Conservation (phyloP, 2,329 filamentous ascomycete genomes). For the Botryosphaeria dothidea region DNA sequence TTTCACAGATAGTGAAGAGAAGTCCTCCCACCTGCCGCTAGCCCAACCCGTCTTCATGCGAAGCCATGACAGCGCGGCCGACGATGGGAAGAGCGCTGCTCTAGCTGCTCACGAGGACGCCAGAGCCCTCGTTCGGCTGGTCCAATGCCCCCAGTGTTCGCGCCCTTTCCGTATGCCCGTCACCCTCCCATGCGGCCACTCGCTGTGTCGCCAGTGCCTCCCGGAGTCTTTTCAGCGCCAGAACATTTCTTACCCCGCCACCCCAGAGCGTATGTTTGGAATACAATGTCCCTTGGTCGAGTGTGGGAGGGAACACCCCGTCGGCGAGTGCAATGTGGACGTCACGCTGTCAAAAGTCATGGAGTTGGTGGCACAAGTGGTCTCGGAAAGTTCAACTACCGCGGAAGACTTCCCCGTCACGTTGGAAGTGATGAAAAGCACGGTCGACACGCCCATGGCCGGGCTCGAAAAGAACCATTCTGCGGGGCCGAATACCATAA, state of each 20-base stretch:
- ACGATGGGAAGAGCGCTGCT: constrained; percentile 36
- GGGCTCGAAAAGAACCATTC: constrained; percentile 43
- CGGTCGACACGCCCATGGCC: constrained; percentile 29
- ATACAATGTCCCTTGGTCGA: constrained; percentile 72
- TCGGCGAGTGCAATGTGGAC: constrained; percentile 75
- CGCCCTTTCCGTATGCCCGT: constrained; percentile 67
- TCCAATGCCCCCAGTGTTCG: constrained; percentile 78
- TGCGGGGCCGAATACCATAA: constrained; percentile 35
- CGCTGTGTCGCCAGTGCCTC: constrained; percentile 73
- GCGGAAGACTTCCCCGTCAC: constrained; percentile 37
- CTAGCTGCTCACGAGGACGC: constrained; percentile 57
- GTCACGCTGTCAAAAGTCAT: constrained; percentile 75
- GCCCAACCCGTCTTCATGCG: constrained; percentile 44
- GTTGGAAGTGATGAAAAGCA: constrained; percentile 42
- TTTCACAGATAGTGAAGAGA: constrained; percentile 34
- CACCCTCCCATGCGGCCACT: constrained; percentile 79
- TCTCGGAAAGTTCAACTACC: constrained; percentile 44
- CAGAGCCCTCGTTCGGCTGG: constrained; percentile 67
- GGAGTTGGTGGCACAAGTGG: constrained; percentile 54
- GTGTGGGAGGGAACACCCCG: constrained; percentile 71
- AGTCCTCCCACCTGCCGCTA: constrained; percentile 31
- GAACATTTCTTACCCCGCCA: constrained; percentile 76
- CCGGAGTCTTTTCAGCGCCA: constrained; percentile 64
- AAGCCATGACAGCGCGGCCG: constrained; percentile 35
- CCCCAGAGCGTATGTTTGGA: constrained; percentile 65